Evolutionary conservation across 306 rosid genomes (phyloP).

Genomic region (Quercus suber): DNA sequence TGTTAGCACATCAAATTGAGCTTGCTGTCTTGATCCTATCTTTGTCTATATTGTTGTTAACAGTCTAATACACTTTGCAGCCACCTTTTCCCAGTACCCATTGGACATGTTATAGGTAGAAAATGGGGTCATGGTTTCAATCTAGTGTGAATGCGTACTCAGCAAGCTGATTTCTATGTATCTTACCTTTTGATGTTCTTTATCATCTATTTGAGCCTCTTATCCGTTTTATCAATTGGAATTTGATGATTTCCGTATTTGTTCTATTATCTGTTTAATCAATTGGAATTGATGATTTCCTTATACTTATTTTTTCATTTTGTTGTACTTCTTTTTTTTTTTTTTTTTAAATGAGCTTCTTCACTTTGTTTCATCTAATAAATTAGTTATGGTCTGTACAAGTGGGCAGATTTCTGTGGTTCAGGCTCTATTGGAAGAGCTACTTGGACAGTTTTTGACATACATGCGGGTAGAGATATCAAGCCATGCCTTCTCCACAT

Average conservation of each 20-base stretch:
- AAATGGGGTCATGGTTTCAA: no score
- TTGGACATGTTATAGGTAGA: no score
- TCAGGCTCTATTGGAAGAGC: conserved; percentile 75
- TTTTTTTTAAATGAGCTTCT: background rate
- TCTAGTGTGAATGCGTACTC: no score
- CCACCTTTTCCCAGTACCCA: no score
- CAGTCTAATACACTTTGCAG: no score
- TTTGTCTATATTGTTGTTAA: no score
- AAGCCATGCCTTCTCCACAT: conserved; percentile 32
- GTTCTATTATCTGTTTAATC: background rate
- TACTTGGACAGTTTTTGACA: conserved; percentile 72
- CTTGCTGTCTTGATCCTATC: no score
- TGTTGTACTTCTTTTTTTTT: background rate
- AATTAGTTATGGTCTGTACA: conserved; percentile 3
- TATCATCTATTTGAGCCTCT: no score
- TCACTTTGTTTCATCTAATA: background rate
- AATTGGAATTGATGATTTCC: background rate
- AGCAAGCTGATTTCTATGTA: background rate
- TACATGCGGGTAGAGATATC: conserved; percentile 61
- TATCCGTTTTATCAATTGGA: no score
- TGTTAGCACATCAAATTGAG: no score
- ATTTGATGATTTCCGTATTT: no score
- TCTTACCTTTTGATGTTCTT: background rate
- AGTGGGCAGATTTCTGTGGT: conserved; percentile 62
- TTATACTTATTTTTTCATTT: background rate